Conservation (phyloP, 169 alveolate genomes). For the Perkinsus chesapeaki region DNA sequence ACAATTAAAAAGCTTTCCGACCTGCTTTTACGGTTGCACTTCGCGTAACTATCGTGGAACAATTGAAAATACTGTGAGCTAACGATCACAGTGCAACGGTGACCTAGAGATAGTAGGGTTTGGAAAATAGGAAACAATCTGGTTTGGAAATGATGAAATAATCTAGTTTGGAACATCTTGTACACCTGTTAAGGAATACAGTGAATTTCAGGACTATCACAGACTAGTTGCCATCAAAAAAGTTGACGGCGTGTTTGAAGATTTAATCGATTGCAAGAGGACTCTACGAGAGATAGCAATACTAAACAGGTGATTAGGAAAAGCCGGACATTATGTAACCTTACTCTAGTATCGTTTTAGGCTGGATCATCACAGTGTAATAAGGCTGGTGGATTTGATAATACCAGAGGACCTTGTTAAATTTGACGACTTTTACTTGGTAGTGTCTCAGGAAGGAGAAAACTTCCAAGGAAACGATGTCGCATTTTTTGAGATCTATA, state of each 20-base stretch:
- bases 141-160: no score
- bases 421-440: constrained; percentile 60
- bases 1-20: no score
- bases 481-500: not conserved
- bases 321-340: no score
- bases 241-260: constrained; percentile 78
- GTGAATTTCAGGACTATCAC: constrained; percentile 36
- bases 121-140: no score
- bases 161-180: no score
- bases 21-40: no score
- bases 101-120: no score
- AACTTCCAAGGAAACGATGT: not conserved
- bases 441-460: not conserved
- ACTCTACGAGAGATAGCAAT: constrained; percentile 84
- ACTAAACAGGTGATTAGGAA: constrained; percentile 74
- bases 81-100: no score
- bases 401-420: constrained; percentile 67
- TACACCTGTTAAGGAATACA: no score
- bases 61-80: not conserved
- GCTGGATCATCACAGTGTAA: not conserved
- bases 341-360: not conserved
- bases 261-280: constrained; percentile 80
- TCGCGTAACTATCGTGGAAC: no score
- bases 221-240: constrained; percentile 82
- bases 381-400: constrained; percentile 27